phyloP scores from a whole-genome alignment of 78 protist genomes.

The Dictyostelium citrinum region DNA sequence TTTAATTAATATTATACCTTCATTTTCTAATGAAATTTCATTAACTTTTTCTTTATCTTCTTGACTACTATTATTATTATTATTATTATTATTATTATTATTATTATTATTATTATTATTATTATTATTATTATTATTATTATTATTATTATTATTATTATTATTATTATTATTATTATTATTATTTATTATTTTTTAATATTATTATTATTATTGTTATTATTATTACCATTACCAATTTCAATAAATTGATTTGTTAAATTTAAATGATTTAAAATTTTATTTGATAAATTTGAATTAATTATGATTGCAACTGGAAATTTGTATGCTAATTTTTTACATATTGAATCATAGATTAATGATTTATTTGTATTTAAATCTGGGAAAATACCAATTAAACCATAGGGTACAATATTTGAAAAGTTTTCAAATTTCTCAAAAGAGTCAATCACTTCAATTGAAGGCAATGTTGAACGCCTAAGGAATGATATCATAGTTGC shows the following conservation, averaged over 20 bases:
- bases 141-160: constrained; percentile 6
- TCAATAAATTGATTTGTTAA: not conserved
- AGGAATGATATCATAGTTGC: constrained; percentile 1
- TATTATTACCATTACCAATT: not conserved
- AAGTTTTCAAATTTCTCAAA: not conserved
- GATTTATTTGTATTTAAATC: no score
- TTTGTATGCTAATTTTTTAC: not conserved
- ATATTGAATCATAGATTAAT: not conserved
- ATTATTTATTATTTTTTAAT: no score
- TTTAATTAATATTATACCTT: constrained; percentile 8
- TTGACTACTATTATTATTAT: not conserved
- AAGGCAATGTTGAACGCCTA: not conserved
- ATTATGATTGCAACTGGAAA: constrained; percentile 21
- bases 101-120: constrained; percentile 5
- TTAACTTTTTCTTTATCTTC: not conserved
- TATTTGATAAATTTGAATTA: not conserved
- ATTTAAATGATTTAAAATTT: not conserved
- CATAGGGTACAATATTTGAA: not conserved
- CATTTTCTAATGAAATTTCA: not conserved
- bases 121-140: not conserved
- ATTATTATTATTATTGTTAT: not conserved
- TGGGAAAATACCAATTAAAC: not conserved
- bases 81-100: no score
- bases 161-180: not conserved
- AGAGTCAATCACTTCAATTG: not conserved